Conservation (phyloP, 2,329 filamentous ascomycete species). For the Penicillium digitatum region DNA sequence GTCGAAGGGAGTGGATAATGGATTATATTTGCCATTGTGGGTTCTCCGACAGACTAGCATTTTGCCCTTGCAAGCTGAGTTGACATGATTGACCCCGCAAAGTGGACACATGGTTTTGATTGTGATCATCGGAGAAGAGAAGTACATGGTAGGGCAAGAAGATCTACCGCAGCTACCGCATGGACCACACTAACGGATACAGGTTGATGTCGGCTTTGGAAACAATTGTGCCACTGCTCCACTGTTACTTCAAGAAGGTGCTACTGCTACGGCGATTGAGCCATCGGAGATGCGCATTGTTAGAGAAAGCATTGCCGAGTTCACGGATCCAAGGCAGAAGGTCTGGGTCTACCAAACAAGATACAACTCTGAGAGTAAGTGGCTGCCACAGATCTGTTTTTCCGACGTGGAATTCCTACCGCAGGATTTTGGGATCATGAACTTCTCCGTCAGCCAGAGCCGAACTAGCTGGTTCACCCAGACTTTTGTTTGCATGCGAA, state of each 20-base stretch:
- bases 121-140: slow-evolving; percentile 50
- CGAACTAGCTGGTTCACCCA: slow-evolving; percentile 53
- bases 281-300: slow-evolving; percentile 56
- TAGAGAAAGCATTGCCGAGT: slow-evolving; percentile 47
- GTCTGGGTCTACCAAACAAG: slow-evolving; percentile 64
- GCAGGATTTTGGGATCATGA: slow-evolving; percentile 60
- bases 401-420: slow-evolving; percentile 61
- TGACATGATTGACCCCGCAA: neutral
- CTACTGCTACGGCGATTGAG: slow-evolving; percentile 45
- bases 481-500: slow-evolving; percentile 52
- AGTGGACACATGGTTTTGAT: slow-evolving; percentile 60
- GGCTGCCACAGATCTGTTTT: slow-evolving; percentile 63
- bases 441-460: slow-evolving; percentile 52
- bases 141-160: slow-evolving; percentile 35
- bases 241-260: slow-evolving; percentile 49
- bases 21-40: slow-evolving; percentile 49
- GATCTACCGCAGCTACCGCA: neutral
- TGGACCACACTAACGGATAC: neutral
- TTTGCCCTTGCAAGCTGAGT: neutral
- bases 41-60: slow-evolving; percentile 8
- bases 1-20: slow-evolving; percentile 34
- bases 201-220: slow-evolving; percentile 63
- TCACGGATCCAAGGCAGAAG: slow-evolving; percentile 43
- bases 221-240: slow-evolving; percentile 58
- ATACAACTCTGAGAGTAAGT: slow-evolving; percentile 48